Percentiles rank a stretch among this genome's conserved stretches.
These are phyloP conservation scores for Penicillium aurantiogriseum DNA, from an alignment of 2,329 filamentous ascomycete genomes.

Conservation along the genomic window DNA sequence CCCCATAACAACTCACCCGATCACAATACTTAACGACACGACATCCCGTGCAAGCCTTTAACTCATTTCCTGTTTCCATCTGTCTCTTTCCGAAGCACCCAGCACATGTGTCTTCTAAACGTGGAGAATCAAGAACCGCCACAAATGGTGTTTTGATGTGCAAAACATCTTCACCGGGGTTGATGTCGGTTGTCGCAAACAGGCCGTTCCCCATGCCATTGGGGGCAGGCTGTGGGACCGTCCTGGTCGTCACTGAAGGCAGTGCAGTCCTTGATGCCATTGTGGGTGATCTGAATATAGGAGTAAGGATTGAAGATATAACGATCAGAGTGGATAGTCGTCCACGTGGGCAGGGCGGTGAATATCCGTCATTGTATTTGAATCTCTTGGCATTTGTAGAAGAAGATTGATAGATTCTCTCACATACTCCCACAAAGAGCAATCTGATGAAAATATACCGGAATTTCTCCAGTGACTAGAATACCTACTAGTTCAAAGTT, in stretches of 20 bases:
- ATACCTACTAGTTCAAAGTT: neutral
- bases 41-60: slow-evolving; percentile 60
- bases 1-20: slow-evolving; percentile 46
- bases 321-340: neutral
- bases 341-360: slow-evolving; percentile 2
- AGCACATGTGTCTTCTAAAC: slow-evolving; percentile 56
- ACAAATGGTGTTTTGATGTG: slow-evolving; percentile 53
- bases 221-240: slow-evolving; percentile 24
- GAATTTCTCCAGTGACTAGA: neutral
- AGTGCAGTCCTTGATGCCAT: slow-evolving; percentile 21
- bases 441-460: neutral
- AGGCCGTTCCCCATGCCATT: slow-evolving; percentile 52
- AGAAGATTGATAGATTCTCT: neutral
- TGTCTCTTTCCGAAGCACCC: slow-evolving; percentile 53
- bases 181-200: slow-evolving; percentile 52
- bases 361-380: neutral
- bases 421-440: neutral
- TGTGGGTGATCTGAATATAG: slow-evolving; percentile 11
- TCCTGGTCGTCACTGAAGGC: slow-evolving; percentile 25
- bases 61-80: slow-evolving; percentile 24
- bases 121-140: slow-evolving; percentile 53
- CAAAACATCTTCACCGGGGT: slow-evolving; percentile 51
- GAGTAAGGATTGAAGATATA: neutral
- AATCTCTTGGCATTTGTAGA: slow-evolving; percentile 1
- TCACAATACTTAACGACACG: slow-evolving; percentile 59